Percentiles rank a stretch among this genome's conserved stretches.
phyloP scores from a whole-genome alignment of 1,139 yeast genomes.

The Yamadazyma buinensis region DNA sequence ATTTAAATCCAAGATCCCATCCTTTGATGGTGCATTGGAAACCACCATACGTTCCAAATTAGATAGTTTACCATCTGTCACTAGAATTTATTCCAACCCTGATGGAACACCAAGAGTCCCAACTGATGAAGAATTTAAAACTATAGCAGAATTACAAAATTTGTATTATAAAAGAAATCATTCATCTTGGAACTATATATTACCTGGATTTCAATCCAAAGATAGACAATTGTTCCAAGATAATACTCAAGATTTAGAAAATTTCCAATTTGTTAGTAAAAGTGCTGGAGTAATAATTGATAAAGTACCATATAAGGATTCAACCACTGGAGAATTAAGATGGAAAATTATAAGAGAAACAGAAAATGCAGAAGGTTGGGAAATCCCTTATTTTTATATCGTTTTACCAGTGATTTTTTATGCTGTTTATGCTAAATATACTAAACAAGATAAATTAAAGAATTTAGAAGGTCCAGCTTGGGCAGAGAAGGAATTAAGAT shows the following conservation, averaged over 20 bases:
- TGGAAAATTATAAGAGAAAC: slow-evolving; percentile 79
- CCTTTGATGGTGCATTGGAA: slow-evolving; percentile 41
- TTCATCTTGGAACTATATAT: slow-evolving; percentile 56
- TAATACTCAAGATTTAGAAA: slow-evolving; percentile 61
- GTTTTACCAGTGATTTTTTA: slow-evolving; percentile 59
- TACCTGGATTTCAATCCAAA: slow-evolving; percentile 50
- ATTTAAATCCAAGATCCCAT: slow-evolving; percentile 35
- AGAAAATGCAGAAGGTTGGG: slow-evolving; percentile 83
- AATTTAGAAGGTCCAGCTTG: slow-evolving; percentile 57
- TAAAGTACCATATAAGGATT: slow-evolving; percentile 80
- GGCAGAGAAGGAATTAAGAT: slow-evolving; percentile 81
- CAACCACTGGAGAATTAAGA: slow-evolving; percentile 70
- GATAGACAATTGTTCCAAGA: slow-evolving; percentile 58
- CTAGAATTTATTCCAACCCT: slow-evolving; percentile 64
- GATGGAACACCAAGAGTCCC: slow-evolving; percentile 79
- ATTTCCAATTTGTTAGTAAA: slow-evolving; percentile 58
- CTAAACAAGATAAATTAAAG: slow-evolving; percentile 42
- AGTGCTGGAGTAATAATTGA: slow-evolving; percentile 71
- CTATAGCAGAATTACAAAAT: slow-evolving; percentile 68
- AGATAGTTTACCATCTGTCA: slow-evolving; percentile 51
- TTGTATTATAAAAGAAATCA: slow-evolving; percentile 59
- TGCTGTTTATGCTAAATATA: slow-evolving; percentile 43
- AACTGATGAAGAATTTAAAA: slow-evolving; percentile 66
- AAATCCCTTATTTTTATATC: slow-evolving; percentile 65
- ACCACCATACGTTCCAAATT: slow-evolving; percentile 41